phyloP scores from a whole-genome alignment of 129 eudicot genomes.

The Saussurea involucrata region DNA sequence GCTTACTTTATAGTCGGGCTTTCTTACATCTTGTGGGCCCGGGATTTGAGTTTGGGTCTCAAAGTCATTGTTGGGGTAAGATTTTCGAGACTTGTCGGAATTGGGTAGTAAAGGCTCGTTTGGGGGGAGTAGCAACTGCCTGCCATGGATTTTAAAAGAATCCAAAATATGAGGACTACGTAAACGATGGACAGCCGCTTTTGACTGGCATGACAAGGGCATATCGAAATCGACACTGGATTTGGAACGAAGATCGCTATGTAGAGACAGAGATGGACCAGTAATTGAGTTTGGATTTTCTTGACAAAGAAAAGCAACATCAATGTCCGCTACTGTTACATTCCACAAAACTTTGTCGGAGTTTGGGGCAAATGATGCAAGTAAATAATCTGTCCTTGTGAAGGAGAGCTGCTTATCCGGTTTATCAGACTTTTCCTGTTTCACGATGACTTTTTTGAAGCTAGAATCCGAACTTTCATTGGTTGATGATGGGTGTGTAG shows the following conservation, averaged over 20 bases:
- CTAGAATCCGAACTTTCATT: constrained; percentile 4
- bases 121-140: constrained; percentile 30
- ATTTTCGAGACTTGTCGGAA: constrained; percentile 26
- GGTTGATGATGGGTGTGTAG: constrained; percentile 21
- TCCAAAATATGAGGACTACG: constrained; percentile 43
- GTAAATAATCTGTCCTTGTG: constrained; percentile 76
- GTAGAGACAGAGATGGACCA: constrained; percentile 23
- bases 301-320: constrained; percentile 72
- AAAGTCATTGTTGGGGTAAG: constrained; percentile 17
- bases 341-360: constrained; percentile 74
- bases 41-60: constrained; percentile 21
- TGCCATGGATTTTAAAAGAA: constrained; percentile 25
- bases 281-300: constrained; percentile 45
- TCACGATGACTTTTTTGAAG: constrained; percentile 17
- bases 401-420: constrained; percentile 55
- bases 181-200: constrained; percentile 54
- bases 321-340: constrained; percentile 66
- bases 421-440: constrained; percentile 28
- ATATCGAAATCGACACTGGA: constrained; percentile 43
- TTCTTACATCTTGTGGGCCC: constrained; percentile 25
- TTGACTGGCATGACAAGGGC: constrained; percentile 73
- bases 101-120: constrained; percentile 33
- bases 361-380: constrained; percentile 55
- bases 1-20: constrained; percentile 4
- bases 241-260: constrained; percentile 34